Evolutionary conservation across 371 early-diverging fungal species (phyloP).

Genomic region (Mycotypha africana): DNA sequence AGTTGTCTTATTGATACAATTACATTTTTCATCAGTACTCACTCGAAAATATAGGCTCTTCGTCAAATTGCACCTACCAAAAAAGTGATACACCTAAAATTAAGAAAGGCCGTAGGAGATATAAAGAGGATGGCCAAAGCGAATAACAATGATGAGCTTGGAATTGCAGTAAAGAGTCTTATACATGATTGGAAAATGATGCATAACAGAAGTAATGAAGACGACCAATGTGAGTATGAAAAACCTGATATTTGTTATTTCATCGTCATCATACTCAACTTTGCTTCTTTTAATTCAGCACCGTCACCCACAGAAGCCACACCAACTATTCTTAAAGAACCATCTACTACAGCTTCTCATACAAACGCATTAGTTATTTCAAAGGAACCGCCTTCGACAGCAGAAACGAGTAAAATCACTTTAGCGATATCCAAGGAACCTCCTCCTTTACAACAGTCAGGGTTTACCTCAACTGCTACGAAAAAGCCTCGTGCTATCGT

Average conservation of each 20-base stretch:
- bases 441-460: too few relatives aligned
- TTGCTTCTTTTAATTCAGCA: too few relatives aligned
- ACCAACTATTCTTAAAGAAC: not conserved
- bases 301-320: too few relatives aligned
- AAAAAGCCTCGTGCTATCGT: too few relatives aligned
- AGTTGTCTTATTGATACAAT: too few relatives aligned
- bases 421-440: too few relatives aligned
- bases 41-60: too few relatives aligned
- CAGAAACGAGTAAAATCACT: conserved; percentile 17
- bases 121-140: conserved; percentile 8
- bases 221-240: not conserved
- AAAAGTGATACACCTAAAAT: too few relatives aligned
- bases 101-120: conserved; percentile 7
- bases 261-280: too few relatives aligned
- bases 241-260: conserved; percentile 6
- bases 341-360: not conserved
- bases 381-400: conserved; percentile 19
- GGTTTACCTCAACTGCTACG: too few relatives aligned
- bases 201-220: conserved; percentile 1
- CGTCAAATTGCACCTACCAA: too few relatives aligned
- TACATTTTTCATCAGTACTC: too few relatives aligned
- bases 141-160: not conserved
- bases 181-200: conserved; percentile 3
- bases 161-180: not conserved
- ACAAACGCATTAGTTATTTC: conserved; percentile 17